Evolutionary conservation across 1,284 basidiomycete species (phyloP).

Genomic region (Cutaneotrichosporon sp.): DNA sequence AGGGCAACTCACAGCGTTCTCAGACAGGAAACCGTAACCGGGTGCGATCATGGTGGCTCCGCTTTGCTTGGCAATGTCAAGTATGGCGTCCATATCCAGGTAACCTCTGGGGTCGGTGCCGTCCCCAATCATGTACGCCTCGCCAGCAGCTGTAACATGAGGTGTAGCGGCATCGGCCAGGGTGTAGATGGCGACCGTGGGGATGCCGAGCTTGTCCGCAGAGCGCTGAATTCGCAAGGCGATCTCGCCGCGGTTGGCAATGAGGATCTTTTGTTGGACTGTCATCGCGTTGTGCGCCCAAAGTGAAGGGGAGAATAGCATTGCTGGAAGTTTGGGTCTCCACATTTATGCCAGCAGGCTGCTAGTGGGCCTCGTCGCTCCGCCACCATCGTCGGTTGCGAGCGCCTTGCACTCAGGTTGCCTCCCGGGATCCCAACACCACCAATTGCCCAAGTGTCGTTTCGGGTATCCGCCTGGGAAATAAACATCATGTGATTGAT

Average conservation of each 20-base stretch:
- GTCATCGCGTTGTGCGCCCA: neutral
- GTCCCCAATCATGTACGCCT: conserved; percentile 46
- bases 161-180: conserved; percentile 72
- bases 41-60: conserved; percentile 59
- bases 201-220: conserved; percentile 78
- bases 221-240: conserved; percentile 88
- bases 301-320: neutral
- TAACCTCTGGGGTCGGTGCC: conserved; percentile 51
- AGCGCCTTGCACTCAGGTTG: no score
- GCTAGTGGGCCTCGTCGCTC: no score
- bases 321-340: no score
- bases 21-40: conserved; percentile 64
- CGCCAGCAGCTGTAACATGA: conserved; percentile 58
- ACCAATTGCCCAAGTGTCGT: no score
- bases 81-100: conserved; percentile 49
- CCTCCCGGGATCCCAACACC: no score
- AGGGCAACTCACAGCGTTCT: conserved; percentile 51
- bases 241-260: conserved; percentile 90
- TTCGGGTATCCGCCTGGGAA: no score
- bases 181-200: conserved; percentile 84
- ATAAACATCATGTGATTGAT: no score
- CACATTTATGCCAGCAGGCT: no score
- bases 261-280: conserved; percentile 61
- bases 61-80: conserved; percentile 52
- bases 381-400: no score